These are phyloP conservation scores for Anisodus acutangulus DNA, from an alignment of 257 asterid genomes.

Conservation along the genomic window DNA sequence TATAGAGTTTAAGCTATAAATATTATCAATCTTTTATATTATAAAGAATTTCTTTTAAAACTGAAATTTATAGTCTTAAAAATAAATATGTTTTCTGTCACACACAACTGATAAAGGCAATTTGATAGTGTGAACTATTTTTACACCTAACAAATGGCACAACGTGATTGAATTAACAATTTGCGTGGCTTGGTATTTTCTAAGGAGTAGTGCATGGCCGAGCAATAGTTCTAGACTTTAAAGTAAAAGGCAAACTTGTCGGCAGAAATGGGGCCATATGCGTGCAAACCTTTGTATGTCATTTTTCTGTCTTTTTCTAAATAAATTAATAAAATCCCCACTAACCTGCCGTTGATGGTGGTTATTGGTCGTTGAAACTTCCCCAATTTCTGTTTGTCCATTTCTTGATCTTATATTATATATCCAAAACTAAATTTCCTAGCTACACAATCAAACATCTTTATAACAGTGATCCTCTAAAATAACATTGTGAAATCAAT, in stretches of 20 bases:
- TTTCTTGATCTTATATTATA: not conserved
- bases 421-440: not conserved
- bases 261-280: conserved; percentile 40
- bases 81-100: not conserved
- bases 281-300: conserved; percentile 34
- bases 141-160: too few species aligned
- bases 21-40: not conserved
- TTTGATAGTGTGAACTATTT: too few species aligned
- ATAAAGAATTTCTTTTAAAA: not conserved
- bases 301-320: conserved; percentile 30
- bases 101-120: too few species aligned
- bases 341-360: conserved; percentile 62
- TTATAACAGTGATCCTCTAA: not conserved
- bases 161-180: not conserved
- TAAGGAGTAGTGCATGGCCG: not conserved
- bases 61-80: not conserved
- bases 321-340: conserved; percentile 38
- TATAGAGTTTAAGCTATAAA: not conserved
- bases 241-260: not conserved
- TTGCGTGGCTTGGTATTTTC: not conserved
- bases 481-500: not conserved
- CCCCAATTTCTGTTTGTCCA: not conserved
- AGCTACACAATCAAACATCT: not conserved
- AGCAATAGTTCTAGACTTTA: not conserved
- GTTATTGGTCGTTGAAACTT: conserved; percentile 58